phyloP scores from a whole-genome alignment of 495 filamentous ascomycete genomes.

The Lophium mytilinum region DNA sequence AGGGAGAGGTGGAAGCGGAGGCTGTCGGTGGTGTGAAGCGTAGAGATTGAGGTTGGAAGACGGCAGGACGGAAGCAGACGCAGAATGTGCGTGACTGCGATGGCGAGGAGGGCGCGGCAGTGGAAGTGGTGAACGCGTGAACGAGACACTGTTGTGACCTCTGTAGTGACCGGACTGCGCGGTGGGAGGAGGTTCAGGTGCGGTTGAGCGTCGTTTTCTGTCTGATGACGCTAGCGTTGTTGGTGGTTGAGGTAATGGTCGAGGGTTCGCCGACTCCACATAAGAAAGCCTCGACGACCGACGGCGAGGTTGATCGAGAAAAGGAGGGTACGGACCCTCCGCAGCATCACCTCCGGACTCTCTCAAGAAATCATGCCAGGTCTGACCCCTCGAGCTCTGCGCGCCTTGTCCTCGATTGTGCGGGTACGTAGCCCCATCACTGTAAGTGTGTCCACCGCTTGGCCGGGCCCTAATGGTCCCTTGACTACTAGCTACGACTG shows the following conservation, averaged over 20 bases:
- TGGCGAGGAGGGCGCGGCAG: no score
- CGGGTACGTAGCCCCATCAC: not conserved
- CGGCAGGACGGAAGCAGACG: no score
- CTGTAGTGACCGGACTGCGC: not conserved
- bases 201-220: slow-evolving; percentile 15
- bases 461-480: no score
- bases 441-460: not conserved
- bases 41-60: no score
- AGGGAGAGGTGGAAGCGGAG: slow-evolving; percentile 1
- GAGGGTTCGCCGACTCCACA: no score
- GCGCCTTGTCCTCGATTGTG: not conserved
- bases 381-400: not conserved
- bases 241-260: no score
- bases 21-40: not conserved
- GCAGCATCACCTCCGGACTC: not conserved
- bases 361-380: slow-evolving; percentile 13
- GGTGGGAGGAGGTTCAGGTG: slow-evolving; percentile 6
- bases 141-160: not conserved
- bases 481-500: no score
- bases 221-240: not conserved
- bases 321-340: not conserved
- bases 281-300: not conserved
- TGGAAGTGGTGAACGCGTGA: no score
- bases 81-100: no score
- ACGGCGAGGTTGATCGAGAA: not conserved